These are phyloP conservation scores for Alternaria panax DNA, from an alignment of 2,329 filamentous ascomycete species.

Conservation along the genomic window DNA sequence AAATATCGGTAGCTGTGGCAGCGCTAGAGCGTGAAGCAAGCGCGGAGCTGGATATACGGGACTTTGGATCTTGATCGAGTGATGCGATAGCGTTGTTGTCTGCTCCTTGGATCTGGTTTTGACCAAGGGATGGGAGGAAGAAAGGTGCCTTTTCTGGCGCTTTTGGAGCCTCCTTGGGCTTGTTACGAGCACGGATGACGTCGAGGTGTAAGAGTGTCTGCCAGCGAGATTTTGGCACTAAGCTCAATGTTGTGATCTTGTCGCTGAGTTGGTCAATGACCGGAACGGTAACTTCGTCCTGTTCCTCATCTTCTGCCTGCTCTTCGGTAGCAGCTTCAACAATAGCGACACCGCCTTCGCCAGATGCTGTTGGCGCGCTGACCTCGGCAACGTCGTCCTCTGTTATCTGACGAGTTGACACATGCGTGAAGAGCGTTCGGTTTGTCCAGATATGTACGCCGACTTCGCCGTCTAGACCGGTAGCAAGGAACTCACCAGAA, in stretches of 20 bases:
- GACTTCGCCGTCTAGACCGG: constrained; percentile 79
- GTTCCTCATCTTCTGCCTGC: constrained; percentile 54
- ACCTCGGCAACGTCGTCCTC: constrained; percentile 75
- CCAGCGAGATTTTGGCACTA: constrained; percentile 91
- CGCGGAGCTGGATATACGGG: constrained; percentile 45
- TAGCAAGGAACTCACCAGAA: constrained; percentile 94
- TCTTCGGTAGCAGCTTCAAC: constrained; percentile 77
- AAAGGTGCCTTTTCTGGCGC: constrained; percentile 93
- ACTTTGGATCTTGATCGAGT: constrained; percentile 30
- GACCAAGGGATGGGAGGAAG: constrained; percentile 78
- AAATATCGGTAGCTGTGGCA: constrained; percentile 47
- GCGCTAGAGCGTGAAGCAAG: constrained; percentile 40
- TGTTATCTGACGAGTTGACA: constrained; percentile 83
- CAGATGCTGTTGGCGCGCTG: constrained; percentile 76
- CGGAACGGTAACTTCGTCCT: constrained; percentile 55
- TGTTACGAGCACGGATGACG: constrained; percentile 88
- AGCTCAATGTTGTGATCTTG: constrained; percentile 85
- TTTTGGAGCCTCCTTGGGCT: constrained; percentile 90
- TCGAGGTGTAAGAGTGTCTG: constrained; percentile 94
- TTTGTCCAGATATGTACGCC: constrained; percentile 98
- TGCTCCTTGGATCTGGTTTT: constrained; percentile 26
- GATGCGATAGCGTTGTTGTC: constrained; percentile 23
- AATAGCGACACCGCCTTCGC: constrained; percentile 78
- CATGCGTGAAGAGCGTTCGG: constrained; percentile 85
- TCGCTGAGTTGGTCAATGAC: constrained; percentile 77